These are phyloP conservation scores for Thraustochytrium aureum DNA, from an alignment of 352 stramenopile species.

Conservation along the genomic window DNA sequence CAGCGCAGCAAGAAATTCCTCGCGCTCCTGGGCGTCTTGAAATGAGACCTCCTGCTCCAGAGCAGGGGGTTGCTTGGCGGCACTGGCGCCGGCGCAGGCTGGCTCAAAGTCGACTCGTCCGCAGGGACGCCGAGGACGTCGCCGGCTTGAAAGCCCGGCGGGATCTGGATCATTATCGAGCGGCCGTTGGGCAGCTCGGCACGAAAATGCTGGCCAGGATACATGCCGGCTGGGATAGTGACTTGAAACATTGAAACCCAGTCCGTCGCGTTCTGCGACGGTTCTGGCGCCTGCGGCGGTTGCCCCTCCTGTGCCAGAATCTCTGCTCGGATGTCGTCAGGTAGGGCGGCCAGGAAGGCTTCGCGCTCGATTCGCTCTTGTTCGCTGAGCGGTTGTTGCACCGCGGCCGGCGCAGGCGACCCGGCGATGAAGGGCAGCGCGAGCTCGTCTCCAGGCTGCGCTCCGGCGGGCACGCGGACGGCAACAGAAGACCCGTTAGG, in stretches of 20 bases:
- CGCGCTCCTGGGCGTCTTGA: background rate
- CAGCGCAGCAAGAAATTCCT: background rate
- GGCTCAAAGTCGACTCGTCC: too few relatives aligned
- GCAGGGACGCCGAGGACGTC: background rate
- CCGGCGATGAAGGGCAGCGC: background rate
- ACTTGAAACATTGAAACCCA: background rate
- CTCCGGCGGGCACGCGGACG: constrained; percentile 2
- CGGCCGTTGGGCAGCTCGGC: background rate
- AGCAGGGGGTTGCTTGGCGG: background rate
- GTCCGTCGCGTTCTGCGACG: too few relatives aligned
- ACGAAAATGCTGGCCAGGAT: background rate
- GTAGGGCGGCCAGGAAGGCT: constrained; percentile 34
- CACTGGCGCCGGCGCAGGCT: too few relatives aligned
- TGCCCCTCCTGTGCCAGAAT: constrained; percentile 21
- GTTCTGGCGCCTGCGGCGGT: too few relatives aligned
- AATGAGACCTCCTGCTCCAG: too few relatives aligned
- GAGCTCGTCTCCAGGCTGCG: constrained; percentile 17
- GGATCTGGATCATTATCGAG: background rate
- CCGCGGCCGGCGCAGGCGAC: background rate
- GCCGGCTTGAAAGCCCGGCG: background rate
- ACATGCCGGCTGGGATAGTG: background rate
- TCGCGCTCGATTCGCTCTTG: constrained; percentile 32
- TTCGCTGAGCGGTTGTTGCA: background rate
- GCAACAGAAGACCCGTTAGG: background rate
- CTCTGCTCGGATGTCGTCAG: constrained; percentile 29